phyloP scores from a whole-genome alignment of 306 rosid species.

The Crotalaria pallida region DNA sequence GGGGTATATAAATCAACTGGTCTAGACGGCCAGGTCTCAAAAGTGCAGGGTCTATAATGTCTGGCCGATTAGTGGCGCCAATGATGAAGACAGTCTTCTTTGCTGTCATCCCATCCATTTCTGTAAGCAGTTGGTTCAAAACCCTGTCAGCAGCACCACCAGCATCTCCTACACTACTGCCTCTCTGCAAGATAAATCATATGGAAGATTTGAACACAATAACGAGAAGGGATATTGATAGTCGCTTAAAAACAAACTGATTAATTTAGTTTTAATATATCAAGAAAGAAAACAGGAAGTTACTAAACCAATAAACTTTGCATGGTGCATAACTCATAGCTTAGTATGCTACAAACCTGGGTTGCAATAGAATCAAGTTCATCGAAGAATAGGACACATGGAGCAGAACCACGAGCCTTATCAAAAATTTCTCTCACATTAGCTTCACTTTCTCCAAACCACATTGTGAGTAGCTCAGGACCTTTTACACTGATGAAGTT shows the following conservation, averaged over 20 bases:
- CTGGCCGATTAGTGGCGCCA: constrained; percentile 96
- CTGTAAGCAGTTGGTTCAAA: constrained; percentile 90
- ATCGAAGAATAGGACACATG: constrained; percentile 96
- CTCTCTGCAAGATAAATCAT: constrained; percentile 60
- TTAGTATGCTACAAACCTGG: constrained; percentile 52
- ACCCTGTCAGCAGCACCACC: constrained; percentile 99
- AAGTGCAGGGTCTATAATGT: constrained; percentile 94
- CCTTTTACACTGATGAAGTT: constrained; percentile 93
- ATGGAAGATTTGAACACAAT: background rate
- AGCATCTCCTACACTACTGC: constrained; percentile 95
- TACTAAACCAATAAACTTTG: background rate
- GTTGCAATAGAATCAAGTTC: constrained; percentile 99
- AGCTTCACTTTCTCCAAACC: constrained; percentile 99
- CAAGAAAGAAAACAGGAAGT: constrained; percentile 12
- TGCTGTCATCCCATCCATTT: constrained; percentile 98
- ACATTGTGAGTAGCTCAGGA: no score
- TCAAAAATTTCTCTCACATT: constrained; percentile 95
- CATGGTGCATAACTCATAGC: background rate
- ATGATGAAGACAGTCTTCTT: constrained; percentile 95
- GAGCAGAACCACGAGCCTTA: constrained; percentile 99
- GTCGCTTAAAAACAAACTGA: background rate
- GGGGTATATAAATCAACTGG: constrained; percentile 94
- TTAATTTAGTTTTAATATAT: background rate
- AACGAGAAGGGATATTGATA: background rate
- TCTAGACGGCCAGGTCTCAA: constrained; percentile 97